phyloP scores from a whole-genome alignment of 2,329 filamentous ascomycete species.

The Neofusicoccum sp. region DNA sequence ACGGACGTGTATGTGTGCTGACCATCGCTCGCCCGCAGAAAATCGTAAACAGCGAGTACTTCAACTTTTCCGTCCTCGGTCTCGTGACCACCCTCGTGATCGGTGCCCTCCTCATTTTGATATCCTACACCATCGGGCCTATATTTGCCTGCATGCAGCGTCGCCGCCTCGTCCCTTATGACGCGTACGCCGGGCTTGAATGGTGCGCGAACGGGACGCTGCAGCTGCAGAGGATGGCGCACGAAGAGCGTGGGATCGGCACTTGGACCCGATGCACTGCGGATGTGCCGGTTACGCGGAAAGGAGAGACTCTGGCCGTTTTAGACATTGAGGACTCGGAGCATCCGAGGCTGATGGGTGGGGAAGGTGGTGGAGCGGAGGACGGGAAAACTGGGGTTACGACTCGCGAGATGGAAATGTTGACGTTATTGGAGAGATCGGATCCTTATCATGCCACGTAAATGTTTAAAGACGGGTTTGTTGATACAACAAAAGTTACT shows the following conservation, averaged over 20 bases:
- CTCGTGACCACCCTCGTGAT: conserved; percentile 25
- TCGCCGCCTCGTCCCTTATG: background rate
- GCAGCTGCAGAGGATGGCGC: conserved; percentile 15
- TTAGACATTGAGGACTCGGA: background rate
- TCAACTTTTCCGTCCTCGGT: conserved; percentile 30
- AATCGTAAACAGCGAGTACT: conserved; percentile 27
- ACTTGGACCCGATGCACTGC: background rate
- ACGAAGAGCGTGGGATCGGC: conserved; percentile 1
- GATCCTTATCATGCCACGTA: no score
- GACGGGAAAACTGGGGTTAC: background rate
- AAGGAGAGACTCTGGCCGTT: background rate
- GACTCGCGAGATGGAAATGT: no score
- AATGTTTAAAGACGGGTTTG: no score
- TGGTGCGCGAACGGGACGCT: conserved; percentile 15
- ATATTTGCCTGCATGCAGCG: background rate
- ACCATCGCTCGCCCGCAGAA: conserved; percentile 21
- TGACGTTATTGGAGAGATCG: no score
- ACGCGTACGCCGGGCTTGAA: conserved; percentile 10
- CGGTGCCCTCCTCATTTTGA: conserved; percentile 28
- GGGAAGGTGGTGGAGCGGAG: background rate
- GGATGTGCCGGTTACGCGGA: conserved; percentile 24
- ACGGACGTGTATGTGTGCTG: no score
- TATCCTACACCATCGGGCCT: background rate
- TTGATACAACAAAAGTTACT: no score
- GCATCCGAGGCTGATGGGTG: background rate